A percentile compares a stretch with the other conserved stretches of the same genome.
These are phyloP conservation scores for Trametes villosa DNA, from an alignment of 768 basidiomycete species.

Conservation along the genomic window DNA sequence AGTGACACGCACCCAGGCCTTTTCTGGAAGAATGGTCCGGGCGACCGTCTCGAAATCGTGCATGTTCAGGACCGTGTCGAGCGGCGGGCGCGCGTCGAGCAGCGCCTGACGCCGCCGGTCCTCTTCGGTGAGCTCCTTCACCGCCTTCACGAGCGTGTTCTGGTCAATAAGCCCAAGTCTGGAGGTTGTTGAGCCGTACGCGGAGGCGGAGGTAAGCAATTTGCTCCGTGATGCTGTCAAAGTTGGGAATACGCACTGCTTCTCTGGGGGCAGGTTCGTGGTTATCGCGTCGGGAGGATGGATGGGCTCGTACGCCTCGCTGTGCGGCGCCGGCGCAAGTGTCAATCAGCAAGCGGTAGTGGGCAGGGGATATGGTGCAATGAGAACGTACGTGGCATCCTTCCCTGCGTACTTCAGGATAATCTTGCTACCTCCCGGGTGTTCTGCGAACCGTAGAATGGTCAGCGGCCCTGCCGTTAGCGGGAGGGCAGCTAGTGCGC, in stretches of 20 bases:
- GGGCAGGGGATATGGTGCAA: neutral
- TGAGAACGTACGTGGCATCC: slow-evolving; percentile 46
- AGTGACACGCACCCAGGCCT: slow-evolving; percentile 65
- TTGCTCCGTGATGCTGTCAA: neutral
- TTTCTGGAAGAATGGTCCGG: slow-evolving; percentile 76
- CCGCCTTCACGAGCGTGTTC: slow-evolving; percentile 61
- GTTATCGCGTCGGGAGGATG: slow-evolving; percentile 87
- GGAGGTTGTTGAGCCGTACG: neutral
- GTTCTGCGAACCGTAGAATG: slow-evolving; percentile 11
- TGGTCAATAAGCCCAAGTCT: slow-evolving; percentile 74
- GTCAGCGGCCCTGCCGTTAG: neutral
- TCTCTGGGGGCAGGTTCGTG: slow-evolving; percentile 76
- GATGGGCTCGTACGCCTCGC: slow-evolving; percentile 80
- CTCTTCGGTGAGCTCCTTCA: slow-evolving; percentile 65
- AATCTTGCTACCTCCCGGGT: slow-evolving; percentile 40
- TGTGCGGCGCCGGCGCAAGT: slow-evolving; percentile 5
- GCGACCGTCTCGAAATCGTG: slow-evolving; percentile 98
- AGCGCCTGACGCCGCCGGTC: slow-evolving; percentile 73
- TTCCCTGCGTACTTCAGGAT: slow-evolving; percentile 60
- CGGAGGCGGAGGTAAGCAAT: neutral
- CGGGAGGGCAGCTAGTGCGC: neutral
- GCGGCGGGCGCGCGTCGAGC: slow-evolving; percentile 64
- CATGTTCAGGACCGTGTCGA: slow-evolving; percentile 82
- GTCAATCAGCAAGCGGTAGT: neutral
- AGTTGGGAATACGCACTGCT: slow-evolving; percentile 49